Evolutionary conservation across 495 filamentous ascomycete species (phyloP).

Genomic region (Hyaloscypha finlandica): DNA sequence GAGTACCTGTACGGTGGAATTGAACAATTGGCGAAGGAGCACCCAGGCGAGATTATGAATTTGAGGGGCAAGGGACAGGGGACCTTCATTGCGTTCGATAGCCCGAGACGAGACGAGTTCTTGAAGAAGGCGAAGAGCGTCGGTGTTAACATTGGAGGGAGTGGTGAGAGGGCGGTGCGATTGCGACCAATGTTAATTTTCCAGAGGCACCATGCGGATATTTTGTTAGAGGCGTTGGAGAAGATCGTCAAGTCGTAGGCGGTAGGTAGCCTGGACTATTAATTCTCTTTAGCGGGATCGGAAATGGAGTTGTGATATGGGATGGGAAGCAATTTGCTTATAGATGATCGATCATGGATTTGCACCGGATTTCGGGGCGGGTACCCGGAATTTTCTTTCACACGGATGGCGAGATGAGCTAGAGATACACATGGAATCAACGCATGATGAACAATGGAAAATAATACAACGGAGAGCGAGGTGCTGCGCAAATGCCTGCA

Average conservation of each 20-base stretch:
- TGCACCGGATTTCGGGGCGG: neutral
- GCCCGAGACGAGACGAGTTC: constrained; percentile 81
- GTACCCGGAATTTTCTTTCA: neutral
- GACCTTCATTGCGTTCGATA: constrained; percentile 97
- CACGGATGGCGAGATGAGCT: neutral
- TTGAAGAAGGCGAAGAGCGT: constrained; percentile 76
- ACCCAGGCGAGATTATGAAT: constrained; percentile 84
- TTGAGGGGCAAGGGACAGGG: constrained; percentile 92
- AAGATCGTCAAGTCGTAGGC: constrained; percentile 61
- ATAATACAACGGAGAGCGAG: neutral
- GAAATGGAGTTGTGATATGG: neutral
- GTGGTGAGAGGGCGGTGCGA: constrained; percentile 76
- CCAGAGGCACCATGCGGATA: constrained; percentile 83
- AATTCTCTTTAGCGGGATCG: neutral
- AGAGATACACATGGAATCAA: neutral
- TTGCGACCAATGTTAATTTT: constrained; percentile 96
- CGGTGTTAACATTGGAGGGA: constrained; percentile 93
- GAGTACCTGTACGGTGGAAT: constrained; percentile 80
- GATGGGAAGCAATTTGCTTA: neutral
- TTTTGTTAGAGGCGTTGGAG: constrained; percentile 61
- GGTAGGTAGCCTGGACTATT: neutral
- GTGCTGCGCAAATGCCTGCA: neutral
- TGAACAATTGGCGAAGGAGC: constrained; percentile 66
- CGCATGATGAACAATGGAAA: neutral
- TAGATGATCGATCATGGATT: neutral